Evolutionary conservation across 2,329 filamentous ascomycete genomes (phyloP).

Genomic region (Claviceps spartinae): DNA sequence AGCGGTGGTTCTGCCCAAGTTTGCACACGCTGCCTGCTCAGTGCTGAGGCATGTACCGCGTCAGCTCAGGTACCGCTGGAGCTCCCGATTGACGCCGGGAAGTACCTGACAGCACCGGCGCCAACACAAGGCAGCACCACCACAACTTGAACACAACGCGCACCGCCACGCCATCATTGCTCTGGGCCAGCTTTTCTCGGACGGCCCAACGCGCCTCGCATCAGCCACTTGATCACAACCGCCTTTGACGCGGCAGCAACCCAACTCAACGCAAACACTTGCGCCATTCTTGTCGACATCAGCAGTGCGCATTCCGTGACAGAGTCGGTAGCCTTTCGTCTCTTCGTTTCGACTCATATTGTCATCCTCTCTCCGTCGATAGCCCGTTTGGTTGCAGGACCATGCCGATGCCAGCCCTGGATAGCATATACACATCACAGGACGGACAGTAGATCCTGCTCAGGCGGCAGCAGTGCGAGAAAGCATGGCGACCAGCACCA

Average conservation of each 20-base stretch:
- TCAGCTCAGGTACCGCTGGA: background rate
- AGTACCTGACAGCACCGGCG: background rate
- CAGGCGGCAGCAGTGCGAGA: background rate
- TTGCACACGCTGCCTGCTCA: background rate
- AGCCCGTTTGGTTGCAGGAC: background rate
- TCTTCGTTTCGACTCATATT: background rate
- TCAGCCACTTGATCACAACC: background rate
- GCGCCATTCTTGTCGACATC: background rate
- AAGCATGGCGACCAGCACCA: conserved; percentile 2
- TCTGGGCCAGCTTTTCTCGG: background rate
- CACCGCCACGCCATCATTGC: background rate
- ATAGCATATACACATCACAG: conserved; percentile 1
- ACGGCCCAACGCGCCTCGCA: background rate
- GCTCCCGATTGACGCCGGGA: background rate
- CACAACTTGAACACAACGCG: too few species aligned
- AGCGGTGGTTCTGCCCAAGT: background rate
- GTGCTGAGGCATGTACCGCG: background rate
- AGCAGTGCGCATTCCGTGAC: background rate
- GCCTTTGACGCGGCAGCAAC: background rate
- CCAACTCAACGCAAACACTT: background rate
- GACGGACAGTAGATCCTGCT: background rate
- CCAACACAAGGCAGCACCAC: too few species aligned
- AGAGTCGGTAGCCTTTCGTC: background rate
- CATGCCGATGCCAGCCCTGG: conserved; percentile 5
- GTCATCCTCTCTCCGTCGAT: background rate